Evolutionary conservation across 2,329 filamentous ascomycete species (phyloP).

Genomic region (Botrytis sinoallii): DNA sequence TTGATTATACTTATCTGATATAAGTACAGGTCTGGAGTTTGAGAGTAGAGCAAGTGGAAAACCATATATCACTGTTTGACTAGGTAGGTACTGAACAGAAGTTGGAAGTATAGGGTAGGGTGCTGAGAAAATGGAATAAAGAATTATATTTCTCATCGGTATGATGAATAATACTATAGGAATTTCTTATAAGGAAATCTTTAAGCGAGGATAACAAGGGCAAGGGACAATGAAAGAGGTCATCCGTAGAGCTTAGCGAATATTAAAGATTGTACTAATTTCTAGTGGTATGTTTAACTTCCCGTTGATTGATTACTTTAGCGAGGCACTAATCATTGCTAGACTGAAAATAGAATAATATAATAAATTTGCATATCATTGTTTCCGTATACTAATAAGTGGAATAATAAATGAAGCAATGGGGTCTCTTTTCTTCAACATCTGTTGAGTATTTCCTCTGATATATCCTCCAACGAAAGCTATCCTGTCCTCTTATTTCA

Average conservation of each 20-base stretch:
- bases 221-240: not conserved
- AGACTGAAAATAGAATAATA: not conserved
- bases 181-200: not conserved
- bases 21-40: not conserved
- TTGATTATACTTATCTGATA: not conserved
- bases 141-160: not conserved
- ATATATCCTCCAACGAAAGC: not conserved
- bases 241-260: not conserved
- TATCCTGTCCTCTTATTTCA: not conserved
- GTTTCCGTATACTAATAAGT: accelerated
- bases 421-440: not conserved
- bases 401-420: not conserved
- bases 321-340: not conserved
- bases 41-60: not conserved
- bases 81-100: not conserved
- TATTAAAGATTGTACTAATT: not conserved
- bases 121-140: not conserved
- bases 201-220: not conserved
- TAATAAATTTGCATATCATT: accelerated
- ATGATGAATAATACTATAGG: not conserved
- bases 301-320: not conserved
- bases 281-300: not conserved
- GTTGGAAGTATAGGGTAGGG: not conserved
- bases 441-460: not conserved
- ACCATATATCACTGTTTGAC: too few species aligned